Evolutionary conservation across 2,329 filamentous ascomycete genomes (phyloP), one percentile per base, ranked within the genome.

Genomic region (Alternaria postmessia): DNA sequence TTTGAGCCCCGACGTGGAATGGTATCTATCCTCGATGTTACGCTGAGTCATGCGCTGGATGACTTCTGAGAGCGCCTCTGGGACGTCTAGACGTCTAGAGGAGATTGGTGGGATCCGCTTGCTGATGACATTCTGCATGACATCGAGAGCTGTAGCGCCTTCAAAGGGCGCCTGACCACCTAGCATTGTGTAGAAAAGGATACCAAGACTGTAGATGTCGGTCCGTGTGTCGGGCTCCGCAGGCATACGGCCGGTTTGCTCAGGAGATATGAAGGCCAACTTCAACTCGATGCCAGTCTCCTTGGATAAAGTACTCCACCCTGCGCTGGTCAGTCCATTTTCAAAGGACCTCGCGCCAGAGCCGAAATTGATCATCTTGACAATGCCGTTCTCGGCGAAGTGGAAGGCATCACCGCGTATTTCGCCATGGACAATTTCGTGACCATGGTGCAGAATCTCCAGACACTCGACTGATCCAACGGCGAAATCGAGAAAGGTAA

Each of bases 31-130:
- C 57, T 88, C 87, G 12, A 96, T 91, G 61, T 89, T 91, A 78
- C 96, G 96, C 61, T 93, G 89, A 0, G 93, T 97, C 86, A 96
- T 97, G 75, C 93, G 96, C 74, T 94, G 91, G 41, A 98, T 92
- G 43, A 97, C 91, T 32, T 87, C 86, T 1, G 91, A 91, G 42
- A 97, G 83, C 7, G 91, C 90, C 59, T 96, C 92, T 0, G 94
- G 94, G 6, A 97, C 84, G 73, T 97, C 94, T 61, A 93, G 85
- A 51, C 94, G 87, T 44, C 93, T 87, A 4, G 87, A 87, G 4
- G 92, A 92, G 8, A 95, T 89, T 38, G 88, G 88, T 5, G 91
- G 89, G 65, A 97, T 88, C 46, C 91, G 88, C 65, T 91, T 90
- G 47, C 89, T 89, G 8, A 98, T 84, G 11, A 97, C 93, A 66